These are phyloP conservation scores for Rubia occidens DNA, from an alignment of 305 asterid species.

Conservation along the genomic window DNA sequence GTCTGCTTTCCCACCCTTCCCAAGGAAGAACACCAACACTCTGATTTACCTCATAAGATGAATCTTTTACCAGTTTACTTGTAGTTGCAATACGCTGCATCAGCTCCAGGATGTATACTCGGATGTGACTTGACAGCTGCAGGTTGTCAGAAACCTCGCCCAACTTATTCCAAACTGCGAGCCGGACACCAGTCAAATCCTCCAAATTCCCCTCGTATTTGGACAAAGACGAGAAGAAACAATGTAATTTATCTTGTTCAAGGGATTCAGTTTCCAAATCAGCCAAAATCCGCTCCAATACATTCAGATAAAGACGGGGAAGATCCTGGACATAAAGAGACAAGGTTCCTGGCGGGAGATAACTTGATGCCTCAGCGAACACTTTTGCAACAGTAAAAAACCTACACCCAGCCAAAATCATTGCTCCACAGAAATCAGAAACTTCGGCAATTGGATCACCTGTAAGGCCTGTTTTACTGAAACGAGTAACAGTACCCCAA, in stretches of 20 bases:
- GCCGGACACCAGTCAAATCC: conserved; percentile 52
- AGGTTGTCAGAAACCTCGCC: conserved; percentile 58
- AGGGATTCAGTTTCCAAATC: conserved; percentile 49
- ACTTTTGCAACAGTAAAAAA: conserved; percentile 48
- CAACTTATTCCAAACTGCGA: conserved; percentile 68
- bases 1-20: conserved; percentile 76
- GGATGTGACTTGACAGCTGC: conserved; percentile 55
- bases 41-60: conserved; percentile 29
- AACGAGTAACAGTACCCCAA: conserved; percentile 57
- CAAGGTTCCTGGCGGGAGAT: conserved; percentile 29
- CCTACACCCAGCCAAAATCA: conserved; percentile 66
- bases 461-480: conserved; percentile 42
- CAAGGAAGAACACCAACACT: conserved; percentile 59
- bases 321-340: conserved; percentile 50
- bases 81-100: conserved; percentile 69
- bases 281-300: conserved; percentile 50
- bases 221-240: conserved; percentile 66
- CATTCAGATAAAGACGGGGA: conserved; percentile 50
- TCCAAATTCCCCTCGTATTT: conserved; percentile 62
- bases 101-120: conserved; percentile 76
- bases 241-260: conserved; percentile 37
- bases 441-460: conserved; percentile 38
- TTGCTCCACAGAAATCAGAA: conserved; percentile 54
- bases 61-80: conserved; percentile 32
- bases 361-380: conserved; percentile 32